phyloP scores from a whole-genome alignment of 148 eudicot species.

The Diospyros kaki region DNA sequence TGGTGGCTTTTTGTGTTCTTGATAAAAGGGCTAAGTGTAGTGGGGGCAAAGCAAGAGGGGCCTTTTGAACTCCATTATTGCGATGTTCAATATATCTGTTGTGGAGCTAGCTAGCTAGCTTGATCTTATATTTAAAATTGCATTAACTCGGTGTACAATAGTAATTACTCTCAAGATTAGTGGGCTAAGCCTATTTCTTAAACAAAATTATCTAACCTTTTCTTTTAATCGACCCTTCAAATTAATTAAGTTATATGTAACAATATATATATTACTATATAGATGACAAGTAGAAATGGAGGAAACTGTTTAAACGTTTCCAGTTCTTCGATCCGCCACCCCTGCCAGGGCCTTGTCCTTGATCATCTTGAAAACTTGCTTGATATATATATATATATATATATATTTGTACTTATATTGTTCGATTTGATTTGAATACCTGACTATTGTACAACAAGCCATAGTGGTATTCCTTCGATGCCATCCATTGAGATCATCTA shows the following conservation, averaged over 20 bases:
- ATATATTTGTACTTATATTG: too few species aligned
- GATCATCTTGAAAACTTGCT: background rate
- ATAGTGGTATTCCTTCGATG: background rate
- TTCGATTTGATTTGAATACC: background rate
- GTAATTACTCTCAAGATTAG: too few species aligned
- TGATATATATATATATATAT: background rate
- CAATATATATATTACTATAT: too few species aligned
- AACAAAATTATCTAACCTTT: slow-evolving; percentile 1
- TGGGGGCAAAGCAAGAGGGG: slow-evolving; percentile 36
- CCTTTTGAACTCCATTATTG: slow-evolving; percentile 51
- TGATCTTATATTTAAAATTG: too few species aligned
- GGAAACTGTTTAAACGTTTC: background rate
- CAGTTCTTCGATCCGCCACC: background rate
- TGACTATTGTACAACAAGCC: background rate
- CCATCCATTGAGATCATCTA: too few species aligned
- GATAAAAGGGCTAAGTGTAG: slow-evolving; percentile 25
- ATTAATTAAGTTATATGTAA: background rate
- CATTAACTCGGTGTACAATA: too few species aligned
- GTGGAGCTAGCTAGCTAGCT: slow-evolving; percentile 5
- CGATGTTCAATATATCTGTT: slow-evolving; percentile 19
- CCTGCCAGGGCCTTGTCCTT: background rate
- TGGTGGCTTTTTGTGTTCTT: slow-evolving; percentile 25
- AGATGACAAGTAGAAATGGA: background rate
- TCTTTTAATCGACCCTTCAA: background rate
- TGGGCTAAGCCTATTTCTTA: background rate